These are phyloP conservation scores for Periconia sp. DNA, from an alignment of 2,329 filamentous ascomycete genomes.

Conservation along the genomic window DNA sequence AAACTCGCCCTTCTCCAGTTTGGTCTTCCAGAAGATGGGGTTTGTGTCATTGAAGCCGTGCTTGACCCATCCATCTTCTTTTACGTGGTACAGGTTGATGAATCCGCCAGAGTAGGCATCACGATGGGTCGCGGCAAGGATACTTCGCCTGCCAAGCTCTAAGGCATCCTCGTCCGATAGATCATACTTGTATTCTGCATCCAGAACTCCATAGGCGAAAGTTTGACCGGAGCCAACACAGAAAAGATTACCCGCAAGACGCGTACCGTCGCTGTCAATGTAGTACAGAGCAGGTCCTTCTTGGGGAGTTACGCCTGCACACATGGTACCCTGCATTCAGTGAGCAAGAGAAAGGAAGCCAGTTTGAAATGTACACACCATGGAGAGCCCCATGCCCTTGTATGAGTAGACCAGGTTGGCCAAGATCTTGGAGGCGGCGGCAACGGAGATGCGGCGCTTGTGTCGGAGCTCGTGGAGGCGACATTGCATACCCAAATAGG, in stretches of 20 bases:
- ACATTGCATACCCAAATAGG: conserved; percentile 98
- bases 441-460: conserved; percentile 97
- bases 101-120: conserved; percentile 98
- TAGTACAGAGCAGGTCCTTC: conserved; percentile 98
- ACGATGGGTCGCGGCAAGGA: conserved; percentile 92
- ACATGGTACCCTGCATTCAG: conserved; percentile 77
- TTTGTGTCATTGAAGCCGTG: conserved; percentile 98
- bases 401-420: conserved; percentile 98
- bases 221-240: conserved; percentile 98
- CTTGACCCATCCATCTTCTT: conserved; percentile 98
- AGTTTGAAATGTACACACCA: conserved; percentile 53
- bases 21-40: conserved; percentile 99
- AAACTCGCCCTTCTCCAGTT: conserved; percentile 98
- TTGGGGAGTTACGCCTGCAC: conserved; percentile 90
- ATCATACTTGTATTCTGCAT: conserved; percentile 93
- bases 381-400: conserved; percentile 97
- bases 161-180: conserved; percentile 84
- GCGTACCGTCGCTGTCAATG: conserved; percentile 95
- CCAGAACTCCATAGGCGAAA: conserved; percentile 96
- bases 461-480: conserved; percentile 98
- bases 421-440: conserved; percentile 96
- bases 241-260: conserved; percentile 91
- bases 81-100: conserved; percentile 99
- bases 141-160: conserved; percentile 87
- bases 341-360: background rate